These are phyloP conservation scores for Crithidia thermophila DNA, from an alignment of 208 protist species.

Conservation along the genomic window DNA sequence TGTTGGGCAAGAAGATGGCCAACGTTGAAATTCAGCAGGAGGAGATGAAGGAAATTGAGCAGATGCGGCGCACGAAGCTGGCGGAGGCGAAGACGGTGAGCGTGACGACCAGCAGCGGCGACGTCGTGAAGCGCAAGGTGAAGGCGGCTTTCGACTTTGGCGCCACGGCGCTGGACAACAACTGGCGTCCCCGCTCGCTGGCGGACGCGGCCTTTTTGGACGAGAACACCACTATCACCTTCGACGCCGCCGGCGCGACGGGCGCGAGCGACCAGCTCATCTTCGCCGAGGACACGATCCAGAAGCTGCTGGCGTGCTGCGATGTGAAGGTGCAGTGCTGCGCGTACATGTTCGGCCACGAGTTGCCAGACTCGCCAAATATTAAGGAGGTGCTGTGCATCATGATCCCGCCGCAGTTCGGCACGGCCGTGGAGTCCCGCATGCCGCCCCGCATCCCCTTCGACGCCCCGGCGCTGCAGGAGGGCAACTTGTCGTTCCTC, in stretches of 20 bases:
- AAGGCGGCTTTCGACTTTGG: conserved; percentile 89
- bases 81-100: conserved; percentile 63
- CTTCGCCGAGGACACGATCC: conserved; percentile 74
- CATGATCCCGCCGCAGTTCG: conserved; percentile 86
- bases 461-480: conserved; percentile 53
- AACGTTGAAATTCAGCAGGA: conserved; percentile 98
- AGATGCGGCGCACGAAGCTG: conserved; percentile 91
- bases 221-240: conserved; percentile 62
- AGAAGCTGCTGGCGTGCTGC: conserved; percentile 76
- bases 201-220: conserved; percentile 79
- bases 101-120: conserved; percentile 64
- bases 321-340: conserved; percentile 86
- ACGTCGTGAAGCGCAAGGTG: conserved; percentile 80
- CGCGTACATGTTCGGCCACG: conserved; percentile 88
- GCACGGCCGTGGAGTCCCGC: conserved; percentile 63
- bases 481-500: conserved; percentile 78
- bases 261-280: conserved; percentile 84
- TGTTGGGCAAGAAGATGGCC: conserved; percentile 99
- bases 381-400: conserved; percentile 89
- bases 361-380: conserved; percentile 79
- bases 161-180: conserved; percentile 55
- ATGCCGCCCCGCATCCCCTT: conserved; percentile 72
- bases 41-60: conserved; percentile 99
- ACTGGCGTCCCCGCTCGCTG: conserved; percentile 84
- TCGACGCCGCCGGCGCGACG: conserved; percentile 65